Evolutionary conservation across 2,329 filamentous ascomycete species (phyloP).

Genomic region (Pyrenochaeta sp.): DNA sequence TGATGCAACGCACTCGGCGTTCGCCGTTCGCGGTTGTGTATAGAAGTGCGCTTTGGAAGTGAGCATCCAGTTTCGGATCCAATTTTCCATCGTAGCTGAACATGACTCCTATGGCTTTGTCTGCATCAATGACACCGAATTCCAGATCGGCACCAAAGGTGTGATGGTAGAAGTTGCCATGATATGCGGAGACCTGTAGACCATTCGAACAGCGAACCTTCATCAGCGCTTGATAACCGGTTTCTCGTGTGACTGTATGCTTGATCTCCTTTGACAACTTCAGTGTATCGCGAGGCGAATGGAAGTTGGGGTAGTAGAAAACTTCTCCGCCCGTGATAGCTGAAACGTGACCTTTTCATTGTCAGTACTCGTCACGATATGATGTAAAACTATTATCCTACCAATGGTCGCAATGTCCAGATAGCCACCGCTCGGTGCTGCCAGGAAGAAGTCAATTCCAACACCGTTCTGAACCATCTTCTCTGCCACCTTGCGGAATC

Average conservation of each 20-base stretch:
- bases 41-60: conserved; percentile 93
- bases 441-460: conserved; percentile 93
- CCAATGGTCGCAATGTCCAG: conserved; percentile 92
- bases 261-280: conserved; percentile 86
- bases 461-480: conserved; percentile 88
- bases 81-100: conserved; percentile 97
- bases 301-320: conserved; percentile 97
- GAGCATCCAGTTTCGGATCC: conserved; percentile 94
- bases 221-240: conserved; percentile 94
- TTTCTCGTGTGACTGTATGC: conserved; percentile 86
- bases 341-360: conserved; percentile 73
- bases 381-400: conserved; percentile 54
- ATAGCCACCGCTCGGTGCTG: conserved; percentile 87
- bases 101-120: conserved; percentile 89
- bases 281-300: conserved; percentile 81
- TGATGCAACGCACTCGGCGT: conserved; percentile 88
- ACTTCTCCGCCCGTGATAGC: conserved; percentile 92
- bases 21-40: conserved; percentile 93
- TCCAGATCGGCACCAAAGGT: conserved; percentile 94
- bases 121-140: conserved; percentile 88
- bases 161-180: conserved; percentile 95
- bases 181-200: conserved; percentile 90
- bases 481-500: conserved; percentile 83
- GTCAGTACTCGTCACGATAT: conserved; percentile 8
- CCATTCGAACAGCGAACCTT: conserved; percentile 98